phyloP scores from a whole-genome alignment of 1,284 basidiomycete species.

The Sanguinoderma infundibulare region DNA sequence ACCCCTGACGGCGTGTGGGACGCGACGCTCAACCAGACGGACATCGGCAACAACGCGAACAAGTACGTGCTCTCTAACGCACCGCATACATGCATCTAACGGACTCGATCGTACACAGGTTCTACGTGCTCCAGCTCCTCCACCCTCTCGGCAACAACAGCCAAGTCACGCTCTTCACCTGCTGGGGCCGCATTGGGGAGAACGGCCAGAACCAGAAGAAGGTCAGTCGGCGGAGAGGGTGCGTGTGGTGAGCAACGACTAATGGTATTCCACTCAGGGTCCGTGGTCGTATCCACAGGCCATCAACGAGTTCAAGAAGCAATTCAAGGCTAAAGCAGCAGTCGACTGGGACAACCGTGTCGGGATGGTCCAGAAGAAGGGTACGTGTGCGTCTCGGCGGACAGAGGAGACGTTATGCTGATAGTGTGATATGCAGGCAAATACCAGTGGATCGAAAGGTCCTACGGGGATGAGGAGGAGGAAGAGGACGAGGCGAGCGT shows the following conservation, averaged over 20 bases:
- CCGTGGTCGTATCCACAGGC: slow-evolving; percentile 42
- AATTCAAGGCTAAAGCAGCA: slow-evolving; percentile 61
- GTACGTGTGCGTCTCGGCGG: slow-evolving; percentile 31
- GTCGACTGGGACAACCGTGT: slow-evolving; percentile 55
- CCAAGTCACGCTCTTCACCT: slow-evolving; percentile 50
- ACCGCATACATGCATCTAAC: not conserved
- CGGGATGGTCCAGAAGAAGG: slow-evolving; percentile 59
- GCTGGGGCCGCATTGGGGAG: slow-evolving; percentile 69
- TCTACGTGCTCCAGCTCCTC: slow-evolving; percentile 67
- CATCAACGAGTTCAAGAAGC: slow-evolving; percentile 60
- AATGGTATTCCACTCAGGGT: slow-evolving; percentile 33
- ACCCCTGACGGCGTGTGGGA: slow-evolving; percentile 59
- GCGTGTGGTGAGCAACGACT: not conserved
- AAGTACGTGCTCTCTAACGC: slow-evolving; percentile 44
- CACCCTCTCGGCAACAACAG: slow-evolving; percentile 50
- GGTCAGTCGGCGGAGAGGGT: slow-evolving; percentile 38
- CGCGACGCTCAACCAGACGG: slow-evolving; percentile 73
- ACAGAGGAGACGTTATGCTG: not conserved
- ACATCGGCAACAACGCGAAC: slow-evolving; percentile 64
- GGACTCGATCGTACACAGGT: slow-evolving; percentile 39
- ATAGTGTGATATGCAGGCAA: slow-evolving; percentile 45
- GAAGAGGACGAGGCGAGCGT: slow-evolving; percentile 31
- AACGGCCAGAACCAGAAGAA: slow-evolving; percentile 53
- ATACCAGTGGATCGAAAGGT: slow-evolving; percentile 65
- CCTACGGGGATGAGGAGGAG: slow-evolving; percentile 50